Percentiles rank a stretch among this genome's conserved stretches.
Conservation (phyloP, 192 early-diverging fungal species). For the Backusella psychrophila region DNA sequence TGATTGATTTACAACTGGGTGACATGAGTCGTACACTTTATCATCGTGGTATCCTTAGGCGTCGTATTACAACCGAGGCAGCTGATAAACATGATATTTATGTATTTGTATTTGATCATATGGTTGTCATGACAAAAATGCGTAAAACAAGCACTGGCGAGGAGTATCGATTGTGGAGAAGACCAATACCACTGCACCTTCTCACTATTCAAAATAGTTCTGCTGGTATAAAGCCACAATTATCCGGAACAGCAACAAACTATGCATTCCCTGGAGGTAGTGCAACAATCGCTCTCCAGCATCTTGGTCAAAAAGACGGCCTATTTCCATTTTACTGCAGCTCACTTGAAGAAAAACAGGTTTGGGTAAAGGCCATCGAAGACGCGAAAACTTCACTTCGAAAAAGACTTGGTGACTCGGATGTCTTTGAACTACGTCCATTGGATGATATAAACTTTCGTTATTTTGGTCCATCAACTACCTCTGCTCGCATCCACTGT, state of each 20-base stretch:
- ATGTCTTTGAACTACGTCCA: constrained; percentile 53
- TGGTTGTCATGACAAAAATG: constrained; percentile 70
- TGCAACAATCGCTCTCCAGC: constrained; percentile 16
- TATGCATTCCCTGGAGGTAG: not conserved
- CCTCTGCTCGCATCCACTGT: constrained; percentile 53
- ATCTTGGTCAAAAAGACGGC: constrained; percentile 39
- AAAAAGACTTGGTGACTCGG: constrained; percentile 31
- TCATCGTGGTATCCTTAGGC: constrained; percentile 75
- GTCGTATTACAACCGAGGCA: constrained; percentile 37
- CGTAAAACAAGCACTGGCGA: constrained; percentile 56
- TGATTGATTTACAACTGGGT: constrained; percentile 68
- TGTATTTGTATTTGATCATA: constrained; percentile 89
- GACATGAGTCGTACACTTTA: constrained; percentile 71
- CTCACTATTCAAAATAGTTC: constrained; percentile 30
- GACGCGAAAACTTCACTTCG: constrained; percentile 49
- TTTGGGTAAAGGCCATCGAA: constrained; percentile 84
- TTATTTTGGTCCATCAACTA: not conserved
- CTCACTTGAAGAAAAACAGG: constrained; percentile 61
- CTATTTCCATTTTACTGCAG: constrained; percentile 68
- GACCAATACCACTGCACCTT: constrained; percentile 80
- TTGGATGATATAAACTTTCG: constrained; percentile 51
- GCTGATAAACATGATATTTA: constrained; percentile 64
- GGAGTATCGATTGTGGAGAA: constrained; percentile 59
- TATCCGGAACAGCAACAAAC: not conserved
- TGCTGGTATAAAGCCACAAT: not conserved